Conservation (phyloP, 2,329 filamentous ascomycete genomes). For the Harringtonia lauricola region DNA sequence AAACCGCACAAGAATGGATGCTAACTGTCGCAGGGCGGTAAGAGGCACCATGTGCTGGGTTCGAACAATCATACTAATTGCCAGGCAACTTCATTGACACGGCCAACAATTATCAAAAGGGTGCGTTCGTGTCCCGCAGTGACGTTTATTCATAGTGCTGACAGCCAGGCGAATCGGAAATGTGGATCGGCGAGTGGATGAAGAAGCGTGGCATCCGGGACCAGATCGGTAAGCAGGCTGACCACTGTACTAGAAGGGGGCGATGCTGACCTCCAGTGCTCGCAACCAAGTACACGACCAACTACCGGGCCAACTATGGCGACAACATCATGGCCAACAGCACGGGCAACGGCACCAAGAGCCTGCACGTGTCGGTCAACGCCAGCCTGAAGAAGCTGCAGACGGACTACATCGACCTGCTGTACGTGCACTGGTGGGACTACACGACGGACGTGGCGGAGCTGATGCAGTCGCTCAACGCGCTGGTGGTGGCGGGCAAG, state of each 20-base stretch:
- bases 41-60: too few relatives aligned
- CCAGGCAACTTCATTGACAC: slow-evolving; percentile 72
- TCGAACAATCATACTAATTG: too few relatives aligned
- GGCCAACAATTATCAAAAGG: slow-evolving; percentile 54
- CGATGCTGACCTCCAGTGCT: slow-evolving; percentile 37
- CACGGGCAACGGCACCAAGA: slow-evolving; percentile 52
- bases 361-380: slow-evolving; percentile 41
- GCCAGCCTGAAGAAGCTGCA: slow-evolving; percentile 49
- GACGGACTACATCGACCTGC: slow-evolving; percentile 58
- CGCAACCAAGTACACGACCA: slow-evolving; percentile 58
- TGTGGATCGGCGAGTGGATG: slow-evolving; percentile 64
- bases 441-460: slow-evolving; percentile 42
- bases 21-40: slow-evolving; percentile 20
- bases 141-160: too few relatives aligned
- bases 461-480: slow-evolving; percentile 47
- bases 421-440: slow-evolving; percentile 47
- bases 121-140: slow-evolving; percentile 28
- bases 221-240: slow-evolving; percentile 38
- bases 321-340: slow-evolving; percentile 38
- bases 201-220: slow-evolving; percentile 51
- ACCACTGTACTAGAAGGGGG: too few relatives aligned
- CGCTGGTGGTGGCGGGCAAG: slow-evolving; percentile 38
- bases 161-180: slow-evolving; percentile 48
- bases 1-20: slow-evolving; percentile 11
- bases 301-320: slow-evolving; percentile 31